A percentile compares a stretch with the other conserved stretches of the same genome.
These are phyloP conservation scores for Crinitomyces ghanaensis DNA, from an alignment of 805 yeast genomes.

Conservation along the genomic window DNA sequence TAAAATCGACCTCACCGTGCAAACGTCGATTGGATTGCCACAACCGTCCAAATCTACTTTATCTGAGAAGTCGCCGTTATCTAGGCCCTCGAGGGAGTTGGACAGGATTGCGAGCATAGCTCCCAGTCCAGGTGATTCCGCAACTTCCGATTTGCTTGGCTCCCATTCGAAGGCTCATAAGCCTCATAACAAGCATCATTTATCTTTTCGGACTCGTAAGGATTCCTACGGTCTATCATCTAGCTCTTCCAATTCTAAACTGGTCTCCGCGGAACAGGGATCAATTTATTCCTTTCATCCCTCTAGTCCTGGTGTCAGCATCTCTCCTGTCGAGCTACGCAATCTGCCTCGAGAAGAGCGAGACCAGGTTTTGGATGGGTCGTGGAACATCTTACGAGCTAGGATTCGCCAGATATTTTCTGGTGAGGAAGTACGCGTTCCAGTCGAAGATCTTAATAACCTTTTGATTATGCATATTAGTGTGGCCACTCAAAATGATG, in stretches of 20 bases:
- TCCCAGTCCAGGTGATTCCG: background rate
- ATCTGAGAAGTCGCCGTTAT: slow-evolving; percentile 23
- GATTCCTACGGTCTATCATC: slow-evolving; percentile 31
- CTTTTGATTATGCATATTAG: slow-evolving; percentile 33
- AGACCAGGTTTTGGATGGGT: slow-evolving; percentile 32
- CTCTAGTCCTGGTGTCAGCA: slow-evolving; percentile 25
- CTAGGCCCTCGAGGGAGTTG: slow-evolving; percentile 25
- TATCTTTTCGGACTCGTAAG: slow-evolving; percentile 27
- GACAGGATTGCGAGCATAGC: slow-evolving; percentile 24
- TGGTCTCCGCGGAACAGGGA: slow-evolving; percentile 31
- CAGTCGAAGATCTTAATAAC: slow-evolving; percentile 47
- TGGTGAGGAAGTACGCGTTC: slow-evolving; percentile 37
- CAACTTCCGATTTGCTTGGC: too few species aligned
- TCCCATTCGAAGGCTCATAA: background rate
- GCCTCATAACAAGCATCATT: slow-evolving; percentile 22
- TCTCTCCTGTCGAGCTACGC: slow-evolving; percentile 22
- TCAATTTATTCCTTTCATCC: slow-evolving; percentile 32
- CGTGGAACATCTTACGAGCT: slow-evolving; percentile 38
- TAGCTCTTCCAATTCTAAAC: slow-evolving; percentile 32
- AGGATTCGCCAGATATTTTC: slow-evolving; percentile 36
- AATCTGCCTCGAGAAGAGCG: slow-evolving; percentile 25
- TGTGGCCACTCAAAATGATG: slow-evolving; percentile 29
- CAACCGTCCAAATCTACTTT: slow-evolving; percentile 18
- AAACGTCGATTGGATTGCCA: slow-evolving; percentile 13
- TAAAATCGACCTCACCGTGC: slow-evolving; percentile 19